Evolutionary conservation across 768 basidiomycete species (phyloP).

Genomic region (Calocybe indica): DNA sequence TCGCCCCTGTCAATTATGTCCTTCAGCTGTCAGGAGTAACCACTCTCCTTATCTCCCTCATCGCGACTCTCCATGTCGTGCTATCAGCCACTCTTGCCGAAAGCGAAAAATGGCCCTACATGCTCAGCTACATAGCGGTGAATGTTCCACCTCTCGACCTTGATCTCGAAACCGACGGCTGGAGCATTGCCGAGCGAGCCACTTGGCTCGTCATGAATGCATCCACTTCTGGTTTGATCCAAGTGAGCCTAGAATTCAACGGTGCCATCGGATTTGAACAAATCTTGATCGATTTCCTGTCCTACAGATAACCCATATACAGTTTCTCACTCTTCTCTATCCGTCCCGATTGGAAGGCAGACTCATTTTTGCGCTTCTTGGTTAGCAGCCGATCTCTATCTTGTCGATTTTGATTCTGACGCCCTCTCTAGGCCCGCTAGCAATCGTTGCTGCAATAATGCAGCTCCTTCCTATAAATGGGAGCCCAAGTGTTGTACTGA

Average conservation of each 20-base stretch:
- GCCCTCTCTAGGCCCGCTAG: slow-evolving; percentile 61
- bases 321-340: slow-evolving; percentile 92
- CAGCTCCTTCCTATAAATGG: slow-evolving; percentile 70
- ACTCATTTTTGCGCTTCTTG: slow-evolving; percentile 81
- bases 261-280: slow-evolving; percentile 24
- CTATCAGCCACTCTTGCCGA: slow-evolving; percentile 52
- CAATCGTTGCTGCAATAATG: slow-evolving; percentile 77
- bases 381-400: slow-evolving; percentile 27
- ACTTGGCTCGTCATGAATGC: slow-evolving; percentile 90
- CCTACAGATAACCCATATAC: slow-evolving; percentile 88
- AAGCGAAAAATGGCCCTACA: slow-evolving; percentile 86
- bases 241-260: slow-evolving; percentile 33
- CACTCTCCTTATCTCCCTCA: slow-evolving; percentile 70
- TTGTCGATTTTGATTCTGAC: background rate
- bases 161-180: slow-evolving; percentile 29
- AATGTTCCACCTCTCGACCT: slow-evolving; percentile 56
- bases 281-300: background rate
- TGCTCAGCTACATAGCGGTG: slow-evolving; percentile 88
- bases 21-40: slow-evolving; percentile 83
- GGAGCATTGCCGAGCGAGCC: slow-evolving; percentile 60
- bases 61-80: slow-evolving; percentile 74
- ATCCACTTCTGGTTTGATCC: slow-evolving; percentile 74
- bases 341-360: slow-evolving; percentile 85
- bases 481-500: slow-evolving; percentile 30
- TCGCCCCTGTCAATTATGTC: slow-evolving; percentile 87